Evolutionary conservation across 2,329 filamentous ascomycete species (phyloP), one percentile per base, ranked within the genome.

Genomic region (Cladosporium sp.): DNA sequence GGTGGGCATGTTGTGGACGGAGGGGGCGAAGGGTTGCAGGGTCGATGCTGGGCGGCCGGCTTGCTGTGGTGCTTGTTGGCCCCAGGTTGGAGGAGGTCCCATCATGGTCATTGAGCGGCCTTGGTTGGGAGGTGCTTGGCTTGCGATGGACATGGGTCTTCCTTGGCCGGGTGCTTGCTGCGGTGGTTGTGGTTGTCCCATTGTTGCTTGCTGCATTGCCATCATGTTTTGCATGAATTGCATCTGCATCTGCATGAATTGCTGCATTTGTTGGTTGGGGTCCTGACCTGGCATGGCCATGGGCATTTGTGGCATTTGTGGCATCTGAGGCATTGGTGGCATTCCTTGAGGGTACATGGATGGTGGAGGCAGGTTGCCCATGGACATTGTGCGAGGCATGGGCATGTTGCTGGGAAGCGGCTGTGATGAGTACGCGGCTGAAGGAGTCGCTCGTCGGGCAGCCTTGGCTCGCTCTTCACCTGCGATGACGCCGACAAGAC

Each of bases 401-500:
- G 22, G 43, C 39, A 46, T 49, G 12, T 64, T 65, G 15, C 53
- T 55, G 6, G 63, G 63, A 42, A 67, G 55, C 16, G 62, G 62
- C 38, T 59, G 55, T 2, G 46, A 47, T 18, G 61, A 58, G 42
- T 59, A 59, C 15, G 56, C 54, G 11, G 82, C 67, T 52, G 85
- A 86, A 3, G 88, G 87, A 61, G 85, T 93, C 29, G 87, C 88
- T 62, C 89, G 77, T 59, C 89, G 78, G 75, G 88, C 76, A 25
- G 88, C 88, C 56, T 84, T 79, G 35, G 85, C 85, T 41, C 88
- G 79, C 67, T 95, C 89, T 69, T 95, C 89, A 46, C 75, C 86
- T 29, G 88, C 88, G 69, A 95, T 95, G 7, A 95, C 88, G 8
- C 89, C 89, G 16, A 95, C 85, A 9, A 95, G 76, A 9, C 90